Base-by-base conservation (phyloP, 257 asterid genomes). In the Solanum stenotomum region DNA sequence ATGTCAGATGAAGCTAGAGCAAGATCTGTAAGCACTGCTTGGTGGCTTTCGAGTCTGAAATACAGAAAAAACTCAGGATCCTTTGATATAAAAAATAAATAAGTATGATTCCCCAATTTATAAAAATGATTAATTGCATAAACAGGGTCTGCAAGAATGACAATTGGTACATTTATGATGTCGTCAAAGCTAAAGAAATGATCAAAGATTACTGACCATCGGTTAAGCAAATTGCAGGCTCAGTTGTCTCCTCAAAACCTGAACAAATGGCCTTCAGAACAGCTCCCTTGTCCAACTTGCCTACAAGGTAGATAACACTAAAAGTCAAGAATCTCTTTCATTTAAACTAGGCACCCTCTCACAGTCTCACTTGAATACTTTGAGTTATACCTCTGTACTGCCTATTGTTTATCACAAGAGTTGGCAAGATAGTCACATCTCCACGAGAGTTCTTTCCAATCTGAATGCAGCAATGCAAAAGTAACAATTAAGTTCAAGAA, bases 391-490 rank as follows among this genome's bases (percentile, higher is more conserved):
- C 96, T 92, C 96, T 92, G 71, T 92, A 94, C 87, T 94, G 96
- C 59, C 96, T 91, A 82, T 89, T 87, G 91, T 94, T 94, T 72
- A 94, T 87, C 63, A 94, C 93, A 87, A 94, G 95, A 70, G 96
- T 94, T 42, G 96, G 96, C 90, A 93, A 92, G 89, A 93, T 93
- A 33, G 96, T 93, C 87, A 93, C 95, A 84, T 93, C 96, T 85
- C 96, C 96, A 38, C 95, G 95, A 34, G 92, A 25, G 14, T 93
- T 95, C 88, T 92, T 91, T 38, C 96, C 96, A 35, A 94, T 92
- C 95, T 93, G 88, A 77, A 89, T 67, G 86, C 34, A 86, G 59
- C 81, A 67, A 42, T 5, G 86, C 12, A 23, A 71, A 71, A 6
- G 18, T 56, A 71, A 71, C 27, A 85, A 86, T 12, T 33, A 71